Evolutionary conservation across 257 asterid genomes (phyloP).

Genomic region (Forsythia suspensa): DNA sequence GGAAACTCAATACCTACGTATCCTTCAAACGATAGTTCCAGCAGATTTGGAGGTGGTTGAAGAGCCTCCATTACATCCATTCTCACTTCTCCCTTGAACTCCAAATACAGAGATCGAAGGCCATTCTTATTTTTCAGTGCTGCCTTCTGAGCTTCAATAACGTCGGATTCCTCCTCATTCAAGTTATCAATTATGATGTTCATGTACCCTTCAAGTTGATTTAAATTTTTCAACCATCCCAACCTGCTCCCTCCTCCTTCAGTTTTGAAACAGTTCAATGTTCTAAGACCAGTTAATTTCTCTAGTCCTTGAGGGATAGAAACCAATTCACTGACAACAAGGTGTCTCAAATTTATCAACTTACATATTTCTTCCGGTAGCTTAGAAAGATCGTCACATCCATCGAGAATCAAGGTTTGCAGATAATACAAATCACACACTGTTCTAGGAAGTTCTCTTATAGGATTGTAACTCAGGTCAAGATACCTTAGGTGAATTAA

Average conservation of each 20-base stretch:
- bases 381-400: neutral
- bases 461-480: neutral
- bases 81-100: neutral
- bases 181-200: too few relatives aligned
- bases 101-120: neutral
- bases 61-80: neutral
- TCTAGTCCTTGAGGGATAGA: neutral
- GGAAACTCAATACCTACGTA: neutral
- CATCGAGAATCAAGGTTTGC: neutral
- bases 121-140: neutral
- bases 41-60: neutral
- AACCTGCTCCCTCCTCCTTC: neutral
- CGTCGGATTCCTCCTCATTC: neutral
- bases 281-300: neutral
- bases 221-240: slow-evolving; percentile 1
- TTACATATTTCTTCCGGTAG: neutral
- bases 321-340: too few relatives aligned
- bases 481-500: neutral
- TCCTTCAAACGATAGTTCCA: accelerated
- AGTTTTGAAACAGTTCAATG: neutral
- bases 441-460: neutral
- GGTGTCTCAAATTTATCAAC: neutral
- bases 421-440: neutral
- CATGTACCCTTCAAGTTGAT: neutral
- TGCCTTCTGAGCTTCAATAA: neutral